Evolutionary conservation across 2,329 filamentous ascomycete genomes (phyloP), one percentile per base, ranked within the genome.

Genomic region (Lachnellula subtilissima): DNA sequence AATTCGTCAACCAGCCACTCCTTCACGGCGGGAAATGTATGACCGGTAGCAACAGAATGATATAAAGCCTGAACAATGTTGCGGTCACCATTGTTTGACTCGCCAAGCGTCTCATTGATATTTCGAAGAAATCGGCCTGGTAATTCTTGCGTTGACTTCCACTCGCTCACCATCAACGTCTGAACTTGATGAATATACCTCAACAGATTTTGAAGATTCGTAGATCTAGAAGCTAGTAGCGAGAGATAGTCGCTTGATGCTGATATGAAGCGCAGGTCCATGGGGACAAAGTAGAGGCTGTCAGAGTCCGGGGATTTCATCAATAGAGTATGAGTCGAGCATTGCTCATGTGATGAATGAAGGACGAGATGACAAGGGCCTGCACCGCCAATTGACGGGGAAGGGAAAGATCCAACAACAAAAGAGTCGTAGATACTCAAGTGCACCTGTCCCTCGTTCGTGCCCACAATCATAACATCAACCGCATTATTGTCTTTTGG

Each of bases 1-100:
- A 97, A 75, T 61, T 88, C 88, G 66, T 96, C 91, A 4, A 92
- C 83, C 1, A 99, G 78, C 87, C 95, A 99, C 69, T 97, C 91
- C 57, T 85, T 86, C 53, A 97, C 77, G 19, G 84, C 81, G 9
- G 83, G 81, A 52, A 87, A 84, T 25, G 88, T 91, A 67, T 94
- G 84, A 0, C 92, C 92, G 0, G 91, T 96, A 32, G 91, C 84
- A 5, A 91, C 88, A 0, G 93, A 81, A 67, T 96, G 91, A 68
- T 90, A 96, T 8, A 96, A 73, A 4, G 89, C 89, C 47, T 89
- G 83, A 0, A 89, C 82, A 50, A 96, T 85, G 48, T 79, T 76
- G 61, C n/a, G 19, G 5, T 23, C 42, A 2, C 86, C 86, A 58
- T 81, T 78, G 11, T 77, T 76, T 45, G 85, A 83, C 53, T 87